These are phyloP conservation scores for Incumbomyces lentus DNA, from an alignment of 2,329 filamentous ascomycete species.

Conservation along the genomic window DNA sequence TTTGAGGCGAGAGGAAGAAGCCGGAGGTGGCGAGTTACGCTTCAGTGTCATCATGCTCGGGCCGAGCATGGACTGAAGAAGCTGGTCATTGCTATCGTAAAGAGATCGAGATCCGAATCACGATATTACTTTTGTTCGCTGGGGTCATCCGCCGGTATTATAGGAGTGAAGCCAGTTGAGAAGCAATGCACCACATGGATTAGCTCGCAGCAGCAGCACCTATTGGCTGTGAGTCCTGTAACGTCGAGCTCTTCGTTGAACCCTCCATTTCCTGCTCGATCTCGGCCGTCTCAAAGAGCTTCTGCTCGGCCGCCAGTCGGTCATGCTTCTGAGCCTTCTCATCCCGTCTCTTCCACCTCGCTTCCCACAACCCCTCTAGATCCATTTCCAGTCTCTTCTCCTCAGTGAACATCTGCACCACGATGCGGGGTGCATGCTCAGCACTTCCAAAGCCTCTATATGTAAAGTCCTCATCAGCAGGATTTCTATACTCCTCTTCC, in stretches of 20 bases:
- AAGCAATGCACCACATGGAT: no score
- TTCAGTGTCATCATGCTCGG: slow-evolving; percentile 55
- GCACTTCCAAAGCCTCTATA: slow-evolving; percentile 68
- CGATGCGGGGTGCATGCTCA: slow-evolving; percentile 48
- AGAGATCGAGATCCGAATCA: no score
- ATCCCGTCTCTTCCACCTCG: slow-evolving; percentile 13
- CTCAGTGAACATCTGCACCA: slow-evolving; percentile 62
- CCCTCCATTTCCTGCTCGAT: slow-evolving; percentile 6
- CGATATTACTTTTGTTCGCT: no score
- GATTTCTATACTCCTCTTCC: slow-evolving; percentile 26
- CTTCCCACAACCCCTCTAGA: slow-evolving; percentile 54
- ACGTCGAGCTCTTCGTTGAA: neutral
- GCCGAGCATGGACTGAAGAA: slow-evolving; percentile 43
- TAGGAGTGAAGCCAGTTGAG: no score
- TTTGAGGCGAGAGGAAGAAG: slow-evolving; percentile 46
- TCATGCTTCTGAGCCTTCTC: slow-evolving; percentile 10
- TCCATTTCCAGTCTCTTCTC: slow-evolving; percentile 59
- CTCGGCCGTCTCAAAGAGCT: slow-evolving; percentile 1
- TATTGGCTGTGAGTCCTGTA: no score
- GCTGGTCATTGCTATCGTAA: no score
- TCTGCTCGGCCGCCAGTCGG: slow-evolving; percentile 2
- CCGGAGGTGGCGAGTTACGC: slow-evolving; percentile 46
- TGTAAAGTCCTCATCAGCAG: slow-evolving; percentile 27
- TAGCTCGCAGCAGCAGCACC: no score
- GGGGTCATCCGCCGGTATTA: no score